Conservation (phyloP, 208 protist species). For the Herpetomonas samuelpessoai region DNA sequence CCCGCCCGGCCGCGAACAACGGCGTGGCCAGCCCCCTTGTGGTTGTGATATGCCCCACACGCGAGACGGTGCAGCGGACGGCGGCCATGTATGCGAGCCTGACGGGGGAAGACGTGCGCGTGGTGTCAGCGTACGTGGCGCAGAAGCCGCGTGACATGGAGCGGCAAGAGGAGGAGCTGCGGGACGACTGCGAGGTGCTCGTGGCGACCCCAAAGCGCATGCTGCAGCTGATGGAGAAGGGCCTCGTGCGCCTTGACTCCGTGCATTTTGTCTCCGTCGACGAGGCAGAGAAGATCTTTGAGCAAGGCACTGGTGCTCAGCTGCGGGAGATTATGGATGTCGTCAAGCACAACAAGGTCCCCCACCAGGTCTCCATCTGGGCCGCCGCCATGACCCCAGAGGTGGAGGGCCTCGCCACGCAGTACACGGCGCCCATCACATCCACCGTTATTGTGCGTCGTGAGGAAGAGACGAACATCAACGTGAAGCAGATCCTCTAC, state of each 20-base stretch:
- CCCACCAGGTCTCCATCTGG: constrained; percentile 93
- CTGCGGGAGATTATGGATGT: constrained; percentile 86
- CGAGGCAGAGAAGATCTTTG: constrained; percentile 96
- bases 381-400: constrained; percentile 62
- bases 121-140: constrained; percentile 21
- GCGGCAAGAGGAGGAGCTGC: constrained; percentile 67
- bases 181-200: constrained; percentile 90
- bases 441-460: constrained; percentile 69
- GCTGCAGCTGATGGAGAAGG: constrained; percentile 37
- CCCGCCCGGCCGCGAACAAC: neutral
- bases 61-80: constrained; percentile 96
- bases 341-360: constrained; percentile 41
- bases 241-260: constrained; percentile 52
- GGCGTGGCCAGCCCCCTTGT: constrained; percentile 64
- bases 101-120: constrained; percentile 54
- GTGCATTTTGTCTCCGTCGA: constrained; percentile 93
- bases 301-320: constrained; percentile 35
- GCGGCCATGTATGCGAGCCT: constrained; percentile 86
- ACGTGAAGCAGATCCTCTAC: constrained; percentile 66
- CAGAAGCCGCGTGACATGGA: constrained; percentile 47
- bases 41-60: constrained; percentile 96
- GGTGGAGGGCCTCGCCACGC: constrained; percentile 58
- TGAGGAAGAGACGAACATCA: constrained; percentile 46
- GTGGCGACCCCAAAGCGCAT: constrained; percentile 83
- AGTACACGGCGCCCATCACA: constrained; percentile 68